phyloP scores from a whole-genome alignment of 192 early-diverging fungal genomes.

The Glomus cerebriforme region DNA sequence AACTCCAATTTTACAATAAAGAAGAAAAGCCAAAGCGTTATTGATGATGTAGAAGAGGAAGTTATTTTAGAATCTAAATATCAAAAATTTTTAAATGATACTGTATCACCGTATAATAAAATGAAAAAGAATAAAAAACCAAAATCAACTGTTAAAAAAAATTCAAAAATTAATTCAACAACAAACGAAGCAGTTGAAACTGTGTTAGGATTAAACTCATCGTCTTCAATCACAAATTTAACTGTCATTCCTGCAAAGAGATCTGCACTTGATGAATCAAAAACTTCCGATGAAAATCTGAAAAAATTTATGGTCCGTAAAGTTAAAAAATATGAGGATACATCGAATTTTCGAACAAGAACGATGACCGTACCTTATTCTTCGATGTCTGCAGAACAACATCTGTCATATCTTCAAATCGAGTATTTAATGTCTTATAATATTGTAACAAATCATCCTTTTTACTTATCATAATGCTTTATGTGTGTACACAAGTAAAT shows the following conservation, averaged over 20 bases:
- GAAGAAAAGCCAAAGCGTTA: background rate
- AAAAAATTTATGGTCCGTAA: background rate
- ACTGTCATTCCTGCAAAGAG: background rate
- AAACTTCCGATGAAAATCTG: background rate
- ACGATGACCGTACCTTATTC: background rate
- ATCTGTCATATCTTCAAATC: constrained; percentile 13
- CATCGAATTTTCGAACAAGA: background rate
- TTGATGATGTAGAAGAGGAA: background rate
- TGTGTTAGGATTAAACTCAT: background rate
- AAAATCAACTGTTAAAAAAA: background rate
- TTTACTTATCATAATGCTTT: background rate
- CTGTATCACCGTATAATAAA: background rate
- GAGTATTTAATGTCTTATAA: too few relatives aligned
- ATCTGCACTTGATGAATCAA: background rate
- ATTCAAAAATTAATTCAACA: background rate
- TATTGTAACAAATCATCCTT: too few relatives aligned
- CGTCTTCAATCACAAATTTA: background rate
- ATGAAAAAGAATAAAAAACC: background rate
- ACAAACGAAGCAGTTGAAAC: background rate
- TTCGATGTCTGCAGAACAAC: constrained; percentile 16
- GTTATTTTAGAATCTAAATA: background rate
- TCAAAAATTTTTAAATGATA: background rate
- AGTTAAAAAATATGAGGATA: background rate
- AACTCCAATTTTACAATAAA: too few relatives aligned
- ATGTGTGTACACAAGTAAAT: background rate